phyloP scores from a whole-genome alignment of 495 filamentous ascomycete species.

The Paragyromitra xinjiangensis region DNA sequence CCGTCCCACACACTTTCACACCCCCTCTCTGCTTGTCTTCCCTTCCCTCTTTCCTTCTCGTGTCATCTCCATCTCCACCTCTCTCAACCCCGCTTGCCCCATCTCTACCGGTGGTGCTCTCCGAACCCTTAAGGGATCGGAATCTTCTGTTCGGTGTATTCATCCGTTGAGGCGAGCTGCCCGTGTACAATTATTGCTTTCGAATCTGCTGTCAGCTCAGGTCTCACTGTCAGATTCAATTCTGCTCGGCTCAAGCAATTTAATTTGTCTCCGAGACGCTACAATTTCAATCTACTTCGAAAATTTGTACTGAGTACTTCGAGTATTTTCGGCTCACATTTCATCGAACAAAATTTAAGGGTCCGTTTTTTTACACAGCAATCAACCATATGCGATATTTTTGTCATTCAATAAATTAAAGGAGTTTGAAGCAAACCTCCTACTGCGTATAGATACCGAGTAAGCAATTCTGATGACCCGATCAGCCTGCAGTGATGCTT shows the following conservation, averaged over 20 bases:
- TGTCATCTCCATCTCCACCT: constrained; percentile 33
- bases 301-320: constrained; percentile 47
- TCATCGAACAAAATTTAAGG: constrained; percentile 30
- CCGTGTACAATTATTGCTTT: constrained; percentile 34
- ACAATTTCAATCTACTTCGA: constrained; percentile 29
- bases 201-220: constrained; percentile 16
- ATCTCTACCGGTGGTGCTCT: constrained; percentile 25
- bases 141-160: constrained; percentile 22
- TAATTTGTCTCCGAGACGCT: constrained; percentile 23
- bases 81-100: constrained; percentile 35
- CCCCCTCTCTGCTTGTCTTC: constrained; percentile 31
- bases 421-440: constrained; percentile 22
- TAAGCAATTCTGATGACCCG: constrained; percentile 43
- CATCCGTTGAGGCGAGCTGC: constrained; percentile 31
- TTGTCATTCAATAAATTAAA: constrained; percentile 45
- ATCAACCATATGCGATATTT: constrained; percentile 31
- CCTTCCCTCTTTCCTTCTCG: constrained; percentile 11
- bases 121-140: constrained; percentile 10
- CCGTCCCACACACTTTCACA: constrained; percentile 47
- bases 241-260: constrained; percentile 20
- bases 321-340: constrained; percentile 43
- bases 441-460: constrained; percentile 43
- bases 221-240: constrained; percentile 28
- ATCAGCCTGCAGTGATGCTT: constrained; percentile 20
- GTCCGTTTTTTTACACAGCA: constrained; percentile 28